Percentiles rank a stretch among this genome's conserved stretches.
These are phyloP conservation scores for Lentinula sp. DNA, from an alignment of 768 basidiomycete species.

Conservation along the genomic window DNA sequence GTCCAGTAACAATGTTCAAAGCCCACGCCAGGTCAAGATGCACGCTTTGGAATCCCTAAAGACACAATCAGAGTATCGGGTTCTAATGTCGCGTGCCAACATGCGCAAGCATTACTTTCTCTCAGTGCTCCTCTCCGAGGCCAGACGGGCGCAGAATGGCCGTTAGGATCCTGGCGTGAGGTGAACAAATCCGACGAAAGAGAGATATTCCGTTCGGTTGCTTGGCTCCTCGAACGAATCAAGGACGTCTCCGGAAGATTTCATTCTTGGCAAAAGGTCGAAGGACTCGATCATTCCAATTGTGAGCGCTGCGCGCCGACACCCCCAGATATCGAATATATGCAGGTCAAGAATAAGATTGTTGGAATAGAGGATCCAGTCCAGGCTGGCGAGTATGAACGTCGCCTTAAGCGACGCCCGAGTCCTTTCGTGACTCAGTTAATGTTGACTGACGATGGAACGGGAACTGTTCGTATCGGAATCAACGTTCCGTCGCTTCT, in stretches of 20 bases:
- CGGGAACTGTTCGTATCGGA: slow-evolving; percentile 75
- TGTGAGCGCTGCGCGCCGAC: slow-evolving; percentile 83
- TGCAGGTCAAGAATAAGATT: slow-evolving; percentile 47
- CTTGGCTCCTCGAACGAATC: slow-evolving; percentile 85
- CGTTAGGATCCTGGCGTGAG: slow-evolving; percentile 63
- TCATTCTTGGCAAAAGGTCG: slow-evolving; percentile 59
- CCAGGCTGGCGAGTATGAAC: slow-evolving; percentile 87
- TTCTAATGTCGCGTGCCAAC: slow-evolving; percentile 58
- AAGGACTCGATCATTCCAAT: slow-evolving; percentile 35
- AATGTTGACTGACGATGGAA: slow-evolving; percentile 52
- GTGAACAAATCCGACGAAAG: slow-evolving; percentile 87
- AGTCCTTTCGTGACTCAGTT: slow-evolving; percentile 84
- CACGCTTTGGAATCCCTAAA: slow-evolving; percentile 61
- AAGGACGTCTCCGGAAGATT: slow-evolving; percentile 66
- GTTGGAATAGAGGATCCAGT: slow-evolving; percentile 76
- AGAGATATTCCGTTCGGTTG: slow-evolving; percentile 68
- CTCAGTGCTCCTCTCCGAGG: slow-evolving; percentile 68
- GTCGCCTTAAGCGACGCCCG: slow-evolving; percentile 80
- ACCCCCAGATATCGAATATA: slow-evolving; percentile 74
- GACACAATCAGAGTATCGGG: slow-evolving; percentile 44
- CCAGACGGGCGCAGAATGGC: slow-evolving; percentile 78
- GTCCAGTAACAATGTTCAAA: slow-evolving; percentile 18
- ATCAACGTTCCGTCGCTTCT: slow-evolving; percentile 83
- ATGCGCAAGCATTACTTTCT: slow-evolving; percentile 73
- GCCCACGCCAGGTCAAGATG: slow-evolving; percentile 49